Conservation (phyloP, 2,329 filamentous ascomycete species). For the Colletotrichum neosansevieriae region DNA sequence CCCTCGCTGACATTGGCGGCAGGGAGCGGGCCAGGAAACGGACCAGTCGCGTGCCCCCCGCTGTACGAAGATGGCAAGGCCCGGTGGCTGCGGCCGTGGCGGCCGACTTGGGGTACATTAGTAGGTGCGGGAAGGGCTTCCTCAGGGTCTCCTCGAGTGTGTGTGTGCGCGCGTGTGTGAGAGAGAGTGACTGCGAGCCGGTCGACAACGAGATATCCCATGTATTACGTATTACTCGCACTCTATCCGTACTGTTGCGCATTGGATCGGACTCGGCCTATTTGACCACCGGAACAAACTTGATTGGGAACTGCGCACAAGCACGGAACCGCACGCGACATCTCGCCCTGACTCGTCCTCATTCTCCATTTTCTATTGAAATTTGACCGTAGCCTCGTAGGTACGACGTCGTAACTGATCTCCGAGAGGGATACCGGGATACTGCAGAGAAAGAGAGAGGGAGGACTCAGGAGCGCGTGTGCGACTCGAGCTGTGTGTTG, state of each 20-base stretch:
- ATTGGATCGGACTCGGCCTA: no score
- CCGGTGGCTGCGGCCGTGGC: neutral
- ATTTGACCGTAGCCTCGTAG: no score
- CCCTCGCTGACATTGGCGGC: neutral
- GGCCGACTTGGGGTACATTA: neutral
- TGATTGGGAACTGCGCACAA: slow-evolving; percentile 9
- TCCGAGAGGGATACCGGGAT: no score
- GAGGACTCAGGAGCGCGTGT: no score
- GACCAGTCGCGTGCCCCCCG: slow-evolving; percentile 8
- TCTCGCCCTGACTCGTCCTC: neutral
- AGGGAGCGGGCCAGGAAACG: neutral
- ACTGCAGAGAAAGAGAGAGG: no score
- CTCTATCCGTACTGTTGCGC: no score
- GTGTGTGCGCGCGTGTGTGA: no score
- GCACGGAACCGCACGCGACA: neutral
- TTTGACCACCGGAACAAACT: neutral
- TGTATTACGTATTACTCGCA: no score
- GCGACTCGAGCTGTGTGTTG: neutral
- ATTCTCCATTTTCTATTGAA: neutral
- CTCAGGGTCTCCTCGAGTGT: neutral
- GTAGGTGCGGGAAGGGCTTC: slow-evolving; percentile 20
- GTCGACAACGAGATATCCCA: no score
- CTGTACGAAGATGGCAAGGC: slow-evolving; percentile 3
- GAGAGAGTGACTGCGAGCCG: neutral
- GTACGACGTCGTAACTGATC: no score